Percentiles rank a stretch among this genome's conserved stretches.
These are phyloP conservation scores for Kwoniella mangroviensis DNA, from an alignment of 768 basidiomycete species.

Conservation along the genomic window DNA sequence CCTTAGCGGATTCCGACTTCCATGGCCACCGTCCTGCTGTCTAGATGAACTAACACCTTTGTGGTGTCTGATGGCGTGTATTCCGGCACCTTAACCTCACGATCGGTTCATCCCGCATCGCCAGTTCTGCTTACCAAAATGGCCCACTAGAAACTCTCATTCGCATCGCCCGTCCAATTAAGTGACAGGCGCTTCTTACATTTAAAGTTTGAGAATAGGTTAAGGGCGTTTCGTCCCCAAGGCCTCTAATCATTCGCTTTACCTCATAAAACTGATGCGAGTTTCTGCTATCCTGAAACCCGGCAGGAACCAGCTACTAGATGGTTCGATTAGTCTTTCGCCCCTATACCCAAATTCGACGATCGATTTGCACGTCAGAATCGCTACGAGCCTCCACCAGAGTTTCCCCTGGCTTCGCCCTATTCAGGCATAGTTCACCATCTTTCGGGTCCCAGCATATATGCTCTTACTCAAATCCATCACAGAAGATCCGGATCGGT, in stretches of 20 bases:
- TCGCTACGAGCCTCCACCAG: conserved; percentile 93
- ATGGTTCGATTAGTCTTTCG: conserved; percentile 95
- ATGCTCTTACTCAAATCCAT: no score
- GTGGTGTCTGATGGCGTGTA: conserved; percentile 70
- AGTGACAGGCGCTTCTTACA: conserved; percentile 66
- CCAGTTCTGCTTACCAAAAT: no score
- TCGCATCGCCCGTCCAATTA: conserved; percentile 56
- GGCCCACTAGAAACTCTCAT: no score
- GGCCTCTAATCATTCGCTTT: conserved; percentile 84
- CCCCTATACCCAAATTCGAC: conserved; percentile 95
- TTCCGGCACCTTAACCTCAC: conserved; percentile 69
- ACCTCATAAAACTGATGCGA: conserved; percentile 66
- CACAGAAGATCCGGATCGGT: no score
- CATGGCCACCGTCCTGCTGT: conserved; percentile 87
- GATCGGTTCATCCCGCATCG: conserved; percentile 75
- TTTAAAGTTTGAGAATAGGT: conserved; percentile 78
- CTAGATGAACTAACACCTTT: conserved; percentile 84
- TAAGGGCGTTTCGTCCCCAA: conserved; percentile 79
- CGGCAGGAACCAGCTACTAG: conserved; percentile 61
- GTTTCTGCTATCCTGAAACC: conserved; percentile 59
- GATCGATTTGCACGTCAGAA: conserved; percentile 97
- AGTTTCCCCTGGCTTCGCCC: conserved; percentile 94
- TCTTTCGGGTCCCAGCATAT: conserved; percentile 75
- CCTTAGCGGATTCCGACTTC: conserved; percentile 84
- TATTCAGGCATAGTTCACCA: conserved; percentile 89